Evolutionary conservation across 805 yeast species (phyloP).

Genomic region (Kluyveromyces lactis): DNA sequence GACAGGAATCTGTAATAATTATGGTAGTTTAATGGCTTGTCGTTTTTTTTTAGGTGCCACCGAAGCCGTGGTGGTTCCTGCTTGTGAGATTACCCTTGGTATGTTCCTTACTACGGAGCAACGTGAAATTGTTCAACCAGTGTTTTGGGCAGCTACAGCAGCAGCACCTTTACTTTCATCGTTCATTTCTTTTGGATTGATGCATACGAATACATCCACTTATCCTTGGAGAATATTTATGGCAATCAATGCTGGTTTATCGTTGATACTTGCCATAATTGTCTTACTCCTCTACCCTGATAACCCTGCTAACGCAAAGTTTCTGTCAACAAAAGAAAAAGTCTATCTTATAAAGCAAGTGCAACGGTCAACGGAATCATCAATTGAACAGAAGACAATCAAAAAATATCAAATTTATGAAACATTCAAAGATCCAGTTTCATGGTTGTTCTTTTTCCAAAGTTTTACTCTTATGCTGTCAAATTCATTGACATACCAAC

Average conservation of each 20-base stretch:
- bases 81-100: constrained; percentile 33
- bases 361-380: constrained; percentile 30
- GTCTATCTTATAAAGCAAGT: constrained; percentile 36
- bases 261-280: constrained; percentile 29
- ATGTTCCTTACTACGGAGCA: constrained; percentile 33
- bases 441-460: constrained; percentile 31
- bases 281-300: constrained; percentile 36
- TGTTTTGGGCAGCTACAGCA: constrained; percentile 38
- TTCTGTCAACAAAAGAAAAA: constrained; percentile 36
- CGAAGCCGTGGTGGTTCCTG: constrained; percentile 35
- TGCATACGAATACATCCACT: constrained; percentile 13
- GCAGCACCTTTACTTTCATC: constrained; percentile 30
- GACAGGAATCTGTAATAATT: constrained; percentile 1
- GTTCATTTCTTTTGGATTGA: constrained; percentile 31
- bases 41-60: constrained; percentile 40
- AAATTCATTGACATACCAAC: constrained; percentile 40
- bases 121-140: constrained; percentile 38
- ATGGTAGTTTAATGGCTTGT: constrained; percentile 16
- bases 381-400: constrained; percentile 38
- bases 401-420: constrained; percentile 37
- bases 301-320: constrained; percentile 39
- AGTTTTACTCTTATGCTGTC: constrained; percentile 37
- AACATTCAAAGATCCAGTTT: constrained; percentile 36
- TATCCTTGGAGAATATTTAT: constrained; percentile 44
- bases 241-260: constrained; percentile 40